Evolutionary conservation across 2,329 filamentous ascomycete genomes (phyloP).

Genomic region (Cytospora leucostoma): DNA sequence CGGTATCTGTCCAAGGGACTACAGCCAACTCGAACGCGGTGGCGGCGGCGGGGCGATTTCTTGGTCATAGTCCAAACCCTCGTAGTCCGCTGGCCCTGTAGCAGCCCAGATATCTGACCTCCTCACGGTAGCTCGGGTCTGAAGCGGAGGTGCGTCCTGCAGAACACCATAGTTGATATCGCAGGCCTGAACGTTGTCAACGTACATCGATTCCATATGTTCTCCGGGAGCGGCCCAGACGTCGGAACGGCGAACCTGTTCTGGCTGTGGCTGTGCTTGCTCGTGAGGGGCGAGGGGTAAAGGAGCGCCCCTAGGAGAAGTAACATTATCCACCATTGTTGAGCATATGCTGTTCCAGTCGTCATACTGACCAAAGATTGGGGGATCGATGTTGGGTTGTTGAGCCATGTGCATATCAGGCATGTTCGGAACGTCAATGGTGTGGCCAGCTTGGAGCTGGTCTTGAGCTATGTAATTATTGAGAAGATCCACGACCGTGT

Average conservation of each 20-base stretch:
- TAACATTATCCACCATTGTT: slow-evolving; percentile 26
- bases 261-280: slow-evolving; percentile 14
- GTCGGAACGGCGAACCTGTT: slow-evolving; percentile 20
- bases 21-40: slow-evolving; percentile 24
- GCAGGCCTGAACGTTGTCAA: slow-evolving; percentile 25
- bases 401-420: slow-evolving; percentile 4
- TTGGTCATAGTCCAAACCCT: slow-evolving; percentile 25
- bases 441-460: slow-evolving; percentile 14
- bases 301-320: slow-evolving; percentile 20
- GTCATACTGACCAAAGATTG: slow-evolving; percentile 22
- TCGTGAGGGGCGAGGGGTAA: slow-evolving; percentile 24
- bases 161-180: slow-evolving; percentile 10
- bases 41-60: slow-evolving; percentile 22
- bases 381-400: slow-evolving; percentile 12
- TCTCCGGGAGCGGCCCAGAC: slow-evolving; percentile 23
- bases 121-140: slow-evolving; percentile 8
- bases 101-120: slow-evolving; percentile 24
- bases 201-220: slow-evolving; percentile 22
- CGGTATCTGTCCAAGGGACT: background rate
- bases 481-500: slow-evolving; percentile 26
- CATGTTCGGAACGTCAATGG: slow-evolving; percentile 13
- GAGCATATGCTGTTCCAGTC: slow-evolving; percentile 27
- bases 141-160: slow-evolving; percentile 11
- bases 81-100: slow-evolving; percentile 20
- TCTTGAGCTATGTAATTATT: slow-evolving; percentile 23